Evolutionary conservation across 805 yeast genomes (phyloP).

Genomic region (Myxozyma kluyveri): DNA sequence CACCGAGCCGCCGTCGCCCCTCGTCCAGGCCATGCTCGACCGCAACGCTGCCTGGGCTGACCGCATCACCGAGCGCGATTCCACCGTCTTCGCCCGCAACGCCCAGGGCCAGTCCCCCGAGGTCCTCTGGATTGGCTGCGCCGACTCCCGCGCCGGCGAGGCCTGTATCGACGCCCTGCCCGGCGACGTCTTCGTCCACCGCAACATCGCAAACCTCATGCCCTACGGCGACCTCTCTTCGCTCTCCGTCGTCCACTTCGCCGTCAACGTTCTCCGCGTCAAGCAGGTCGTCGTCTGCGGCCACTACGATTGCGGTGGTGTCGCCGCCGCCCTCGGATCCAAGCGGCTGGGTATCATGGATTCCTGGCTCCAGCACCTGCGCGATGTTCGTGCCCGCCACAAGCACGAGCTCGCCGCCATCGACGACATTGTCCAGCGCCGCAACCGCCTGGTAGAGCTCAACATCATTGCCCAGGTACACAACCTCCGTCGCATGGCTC

Average conservation of each 20-base stretch:
- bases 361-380: conserved; percentile 65
- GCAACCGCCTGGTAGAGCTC: conserved; percentile 66
- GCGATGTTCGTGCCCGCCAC: conserved; percentile 65
- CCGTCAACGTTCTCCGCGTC: conserved; percentile 79
- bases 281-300: conserved; percentile 83
- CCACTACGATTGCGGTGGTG: conserved; percentile 93
- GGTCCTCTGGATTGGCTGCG: conserved; percentile 90
- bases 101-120: conserved; percentile 89
- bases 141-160: conserved; percentile 88
- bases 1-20: conserved; percentile 8
- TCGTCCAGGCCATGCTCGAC: conserved; percentile 35
- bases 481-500: conserved; percentile 58
- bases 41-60: conserved; percentile 49
- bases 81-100: conserved; percentile 59
- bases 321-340: conserved; percentile 70
- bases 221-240: conserved; percentile 66
- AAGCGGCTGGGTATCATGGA: conserved; percentile 66
- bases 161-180: conserved; percentile 72
- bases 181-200: conserved; percentile 85
- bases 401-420: conserved; percentile 49
- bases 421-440: conserved; percentile 52
- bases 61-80: conserved; percentile 48
- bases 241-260: conserved; percentile 80
- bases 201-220: conserved; percentile 82
- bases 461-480: conserved; percentile 73